Percentiles rank a stretch among this genome's conserved stretches.
Evolutionary conservation across 1,284 basidiomycete species (phyloP).

Genomic region (Boletus sp.): DNA sequence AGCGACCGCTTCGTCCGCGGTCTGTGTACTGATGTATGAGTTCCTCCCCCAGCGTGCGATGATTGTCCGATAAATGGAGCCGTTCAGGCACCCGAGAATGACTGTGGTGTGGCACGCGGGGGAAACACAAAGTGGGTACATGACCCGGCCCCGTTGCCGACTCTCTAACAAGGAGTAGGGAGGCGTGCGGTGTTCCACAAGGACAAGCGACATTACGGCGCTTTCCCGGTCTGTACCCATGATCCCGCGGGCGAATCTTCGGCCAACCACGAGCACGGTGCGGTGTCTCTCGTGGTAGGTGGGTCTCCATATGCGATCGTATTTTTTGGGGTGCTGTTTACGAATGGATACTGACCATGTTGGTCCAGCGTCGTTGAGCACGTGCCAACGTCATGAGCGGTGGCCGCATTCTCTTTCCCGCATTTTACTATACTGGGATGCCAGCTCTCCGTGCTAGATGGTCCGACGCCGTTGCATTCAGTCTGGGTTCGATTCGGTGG

Average conservation of each 20-base stretch:
- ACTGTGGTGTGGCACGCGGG: conserved; percentile 69
- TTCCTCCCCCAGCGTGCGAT: conserved; percentile 58
- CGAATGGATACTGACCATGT: conserved; percentile 24
- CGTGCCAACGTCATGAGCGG: conserved; percentile 77
- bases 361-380: conserved; percentile 63
- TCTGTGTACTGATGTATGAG: conserved; percentile 12
- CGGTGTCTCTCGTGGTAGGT: conserved; percentile 68
- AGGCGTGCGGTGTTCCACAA: conserved; percentile 71
- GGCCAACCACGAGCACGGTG: no score
- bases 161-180: conserved; percentile 40
- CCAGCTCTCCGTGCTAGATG: conserved; percentile 71
- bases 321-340: conserved; percentile 40
- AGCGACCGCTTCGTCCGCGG: no score
- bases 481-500: conserved; percentile 77
- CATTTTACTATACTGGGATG: conserved; percentile 63
- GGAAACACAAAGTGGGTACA: conserved; percentile 61
- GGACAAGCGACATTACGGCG: conserved; percentile 49
- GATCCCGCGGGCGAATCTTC: conserved; percentile 55
- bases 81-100: conserved; percentile 47
- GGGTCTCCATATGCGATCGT: background rate
- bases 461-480: conserved; percentile 74
- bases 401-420: conserved; percentile 68
- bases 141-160: background rate
- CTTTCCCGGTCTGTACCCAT: conserved; percentile 66
- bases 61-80: conserved; percentile 62